Conservation (phyloP, 352 stramenopile genomes). For the Elongisporangium anandrum region DNA sequence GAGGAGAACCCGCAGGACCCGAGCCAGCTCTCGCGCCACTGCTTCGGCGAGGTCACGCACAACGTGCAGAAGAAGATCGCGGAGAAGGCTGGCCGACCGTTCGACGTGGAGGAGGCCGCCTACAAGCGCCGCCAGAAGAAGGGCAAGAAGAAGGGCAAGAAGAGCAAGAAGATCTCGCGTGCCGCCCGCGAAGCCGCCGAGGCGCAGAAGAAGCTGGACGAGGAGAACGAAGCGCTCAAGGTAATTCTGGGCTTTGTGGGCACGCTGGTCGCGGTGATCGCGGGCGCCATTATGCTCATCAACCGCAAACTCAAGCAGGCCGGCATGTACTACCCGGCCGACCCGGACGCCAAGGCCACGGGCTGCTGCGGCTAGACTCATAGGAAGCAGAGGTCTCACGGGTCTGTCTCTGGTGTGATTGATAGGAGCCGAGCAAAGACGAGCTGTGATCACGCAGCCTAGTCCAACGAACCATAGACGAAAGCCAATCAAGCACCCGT, state of each 20-base stretch:
- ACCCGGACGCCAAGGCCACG: slow-evolving; percentile 44
- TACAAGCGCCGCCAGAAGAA: slow-evolving; percentile 18
- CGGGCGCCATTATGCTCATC: slow-evolving; percentile 60
- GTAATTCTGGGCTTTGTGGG: slow-evolving; percentile 64
- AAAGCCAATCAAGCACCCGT: neutral
- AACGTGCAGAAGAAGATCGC: slow-evolving; percentile 65
- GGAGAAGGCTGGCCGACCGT: slow-evolving; percentile 28
- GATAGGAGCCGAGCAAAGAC: neutral
- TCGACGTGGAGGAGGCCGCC: slow-evolving; percentile 23
- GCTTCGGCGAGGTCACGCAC: slow-evolving; percentile 41
- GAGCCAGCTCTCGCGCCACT: slow-evolving; percentile 60
- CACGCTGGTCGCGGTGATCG: slow-evolving; percentile 55
- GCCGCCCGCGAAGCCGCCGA: slow-evolving; percentile 44
- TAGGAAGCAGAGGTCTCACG: neutral
- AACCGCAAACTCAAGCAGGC: slow-evolving; percentile 83
- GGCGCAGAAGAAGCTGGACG: slow-evolving; percentile 61
- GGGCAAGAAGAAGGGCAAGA: slow-evolving; percentile 58
- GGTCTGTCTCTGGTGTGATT: neutral
- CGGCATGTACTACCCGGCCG: slow-evolving; percentile 69
- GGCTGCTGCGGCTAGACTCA: slow-evolving; percentile 42
- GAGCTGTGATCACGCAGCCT: neutral
- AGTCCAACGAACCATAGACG: neutral
- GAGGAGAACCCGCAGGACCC: slow-evolving; percentile 63
- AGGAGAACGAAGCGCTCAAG: slow-evolving; percentile 64
- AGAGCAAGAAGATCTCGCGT: slow-evolving; percentile 56